Conservation (phyloP, 768 basidiomycete species). For the Punctularia strigosozonata region DNA sequence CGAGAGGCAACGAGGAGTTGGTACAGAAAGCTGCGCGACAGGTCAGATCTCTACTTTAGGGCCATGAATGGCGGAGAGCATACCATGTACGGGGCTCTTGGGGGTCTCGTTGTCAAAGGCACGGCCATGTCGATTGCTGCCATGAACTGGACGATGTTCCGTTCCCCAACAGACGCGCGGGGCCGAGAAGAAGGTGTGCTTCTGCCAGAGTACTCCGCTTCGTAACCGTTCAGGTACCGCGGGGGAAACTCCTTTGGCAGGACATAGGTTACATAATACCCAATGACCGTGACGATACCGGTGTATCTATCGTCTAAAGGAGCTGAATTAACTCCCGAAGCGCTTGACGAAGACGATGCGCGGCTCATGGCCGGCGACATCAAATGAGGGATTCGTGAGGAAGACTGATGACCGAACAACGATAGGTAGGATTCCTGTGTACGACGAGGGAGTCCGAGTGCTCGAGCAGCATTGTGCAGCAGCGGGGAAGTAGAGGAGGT, state of each 20-base stretch:
- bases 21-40: constrained; percentile 51
- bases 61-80: neutral
- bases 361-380: constrained; percentile 22
- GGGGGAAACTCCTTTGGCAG: constrained; percentile 52
- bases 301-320: constrained; percentile 58
- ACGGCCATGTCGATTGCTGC: constrained; percentile 70
- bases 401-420: constrained; percentile 31
- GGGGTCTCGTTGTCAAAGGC: constrained; percentile 56
- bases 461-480: constrained; percentile 56
- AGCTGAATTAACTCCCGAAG: constrained; percentile 17
- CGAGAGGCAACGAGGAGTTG: constrained; percentile 66
- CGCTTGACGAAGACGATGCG: constrained; percentile 22
- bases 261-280: constrained; percentile 67
- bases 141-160: constrained; percentile 61
- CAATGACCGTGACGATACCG: constrained; percentile 65
- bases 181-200: no score
- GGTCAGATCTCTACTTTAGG: neutral
- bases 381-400: no score
- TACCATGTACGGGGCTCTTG: constrained; percentile 66
- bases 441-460: constrained; percentile 52
- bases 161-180: constrained; percentile 47
- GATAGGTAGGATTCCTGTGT: constrained; percentile 48
- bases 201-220: constrained; percentile 9
- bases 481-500: constrained; percentile 50
- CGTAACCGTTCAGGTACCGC: neutral